Conservation (phyloP, 2,329 filamentous ascomycete species). For the Alternaria ventricosa region DNA sequence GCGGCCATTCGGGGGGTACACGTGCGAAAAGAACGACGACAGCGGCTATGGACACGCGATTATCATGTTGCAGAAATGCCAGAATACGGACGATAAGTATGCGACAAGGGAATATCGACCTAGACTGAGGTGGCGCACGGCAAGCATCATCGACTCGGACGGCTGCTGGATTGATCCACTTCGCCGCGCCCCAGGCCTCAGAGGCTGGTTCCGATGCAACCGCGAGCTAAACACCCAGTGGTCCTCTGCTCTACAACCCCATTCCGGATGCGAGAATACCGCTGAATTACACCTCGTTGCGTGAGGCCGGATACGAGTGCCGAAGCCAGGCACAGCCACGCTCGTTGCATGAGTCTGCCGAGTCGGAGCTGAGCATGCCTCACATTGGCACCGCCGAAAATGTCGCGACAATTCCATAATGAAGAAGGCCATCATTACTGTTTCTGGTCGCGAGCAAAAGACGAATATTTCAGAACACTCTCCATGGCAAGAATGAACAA, state of each 20-base stretch:
- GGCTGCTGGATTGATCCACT: neutral
- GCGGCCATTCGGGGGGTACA: neutral
- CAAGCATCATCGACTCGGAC: conserved; percentile 6
- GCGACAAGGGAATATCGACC: neutral
- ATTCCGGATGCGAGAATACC: neutral
- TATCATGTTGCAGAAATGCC: conserved; percentile 6
- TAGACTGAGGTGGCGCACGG: neutral
- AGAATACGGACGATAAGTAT: neutral
- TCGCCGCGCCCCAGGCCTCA: neutral
- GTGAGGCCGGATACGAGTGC: neutral
- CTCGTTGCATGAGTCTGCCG: neutral
- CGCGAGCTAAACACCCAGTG: neutral
- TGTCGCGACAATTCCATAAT: neutral
- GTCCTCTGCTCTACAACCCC: neutral
- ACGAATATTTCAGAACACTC: neutral
- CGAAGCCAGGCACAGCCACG: neutral
- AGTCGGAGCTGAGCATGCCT: neutral
- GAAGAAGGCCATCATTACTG: neutral
- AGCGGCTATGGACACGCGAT: neutral
- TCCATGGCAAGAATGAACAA: neutral
- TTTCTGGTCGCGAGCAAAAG: neutral
- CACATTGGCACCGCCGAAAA: neutral
- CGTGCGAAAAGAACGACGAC: neutral
- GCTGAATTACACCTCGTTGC: neutral
- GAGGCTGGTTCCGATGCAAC: neutral